Percentiles rank a stretch among this genome's conserved stretches.
phyloP scores from a whole-genome alignment of 495 filamentous ascomycete genomes.

The Talaromyces trachyspermus region DNA sequence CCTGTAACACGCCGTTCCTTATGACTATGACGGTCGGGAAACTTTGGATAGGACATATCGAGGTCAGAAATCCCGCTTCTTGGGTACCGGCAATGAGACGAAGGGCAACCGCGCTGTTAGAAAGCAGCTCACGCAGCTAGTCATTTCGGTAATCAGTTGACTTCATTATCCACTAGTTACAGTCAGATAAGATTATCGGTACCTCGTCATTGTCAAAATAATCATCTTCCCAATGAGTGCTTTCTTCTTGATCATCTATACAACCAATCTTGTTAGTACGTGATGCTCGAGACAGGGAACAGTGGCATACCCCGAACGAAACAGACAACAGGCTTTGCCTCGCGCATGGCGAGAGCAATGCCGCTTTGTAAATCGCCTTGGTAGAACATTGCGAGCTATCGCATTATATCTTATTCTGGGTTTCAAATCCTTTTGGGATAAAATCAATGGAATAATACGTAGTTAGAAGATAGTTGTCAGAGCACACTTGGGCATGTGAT shows the following conservation, averaged over 20 bases:
- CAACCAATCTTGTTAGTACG: conserved; percentile 4
- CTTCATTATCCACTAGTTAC: too few species aligned
- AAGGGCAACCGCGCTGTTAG: conserved; percentile 55
- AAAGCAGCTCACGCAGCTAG: conserved; percentile 29
- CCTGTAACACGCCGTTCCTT: conserved; percentile 53
- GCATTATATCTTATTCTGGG: too few species aligned
- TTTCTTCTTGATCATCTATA: conserved; percentile 58
- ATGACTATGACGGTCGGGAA: conserved; percentile 75
- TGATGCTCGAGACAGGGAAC: conserved; percentile 14
- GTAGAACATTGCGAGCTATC: conserved; percentile 60
- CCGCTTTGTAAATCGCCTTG: conserved; percentile 70
- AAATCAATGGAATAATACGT: too few species aligned
- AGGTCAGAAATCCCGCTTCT: conserved; percentile 73
- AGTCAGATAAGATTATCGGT: not conserved
- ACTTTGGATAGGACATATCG: conserved; percentile 67
- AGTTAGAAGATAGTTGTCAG: too few species aligned
- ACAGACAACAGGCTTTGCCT: conserved; percentile 58
- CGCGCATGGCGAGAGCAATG: conserved; percentile 63
- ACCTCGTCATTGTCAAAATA: conserved; percentile 53
- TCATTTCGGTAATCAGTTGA: conserved; percentile 5
- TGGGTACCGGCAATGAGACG: conserved; percentile 60
- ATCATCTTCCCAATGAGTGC: conserved; percentile 66
- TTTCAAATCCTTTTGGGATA: too few species aligned
- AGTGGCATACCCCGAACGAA: conserved; percentile 55
- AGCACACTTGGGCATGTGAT: too few species aligned